Evolutionary conservation across 148 eudicot species (phyloP).

Genomic region (Amaranthus palmeri): DNA sequence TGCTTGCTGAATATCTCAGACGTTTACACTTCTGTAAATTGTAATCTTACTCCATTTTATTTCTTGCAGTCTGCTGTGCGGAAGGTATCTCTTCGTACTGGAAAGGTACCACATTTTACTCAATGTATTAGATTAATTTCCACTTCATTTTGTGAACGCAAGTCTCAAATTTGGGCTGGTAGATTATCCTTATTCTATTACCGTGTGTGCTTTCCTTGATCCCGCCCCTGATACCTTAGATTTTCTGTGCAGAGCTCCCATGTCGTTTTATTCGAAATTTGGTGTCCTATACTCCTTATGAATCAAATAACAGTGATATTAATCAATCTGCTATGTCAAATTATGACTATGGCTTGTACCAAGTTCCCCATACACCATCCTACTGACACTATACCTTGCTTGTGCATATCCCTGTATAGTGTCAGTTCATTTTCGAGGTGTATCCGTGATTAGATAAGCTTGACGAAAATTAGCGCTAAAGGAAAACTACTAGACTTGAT

Average conservation of each 20-base stretch:
- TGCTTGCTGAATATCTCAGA: neutral
- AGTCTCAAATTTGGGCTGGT: neutral
- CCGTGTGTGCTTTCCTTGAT: neutral
- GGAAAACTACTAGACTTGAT: neutral
- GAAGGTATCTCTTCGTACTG: slow-evolving; percentile 67
- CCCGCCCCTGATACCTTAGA: too few species aligned
- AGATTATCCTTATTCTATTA: neutral
- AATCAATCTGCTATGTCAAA: neutral
- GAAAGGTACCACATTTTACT: slow-evolving; percentile 54
- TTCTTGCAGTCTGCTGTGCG: slow-evolving; percentile 86
- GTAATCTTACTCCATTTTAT: slow-evolving; percentile 18
- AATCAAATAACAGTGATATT: neutral
- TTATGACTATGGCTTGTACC: neutral
- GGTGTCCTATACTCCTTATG: neutral
- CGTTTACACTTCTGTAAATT: neutral
- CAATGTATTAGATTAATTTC: neutral
- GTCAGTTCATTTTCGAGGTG: neutral
- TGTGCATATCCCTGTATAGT: neutral
- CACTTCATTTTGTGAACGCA: neutral
- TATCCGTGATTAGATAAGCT: neutral
- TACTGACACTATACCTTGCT: neutral
- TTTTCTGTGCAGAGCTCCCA: neutral
- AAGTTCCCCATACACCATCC: neutral
- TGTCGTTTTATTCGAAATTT: neutral
- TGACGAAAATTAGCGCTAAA: neutral